A percentile compares a stretch with the other conserved stretches of the same genome.
phyloP scores from a whole-genome alignment of 2,329 filamentous ascomycete species.

The Fusarium sp. region DNA sequence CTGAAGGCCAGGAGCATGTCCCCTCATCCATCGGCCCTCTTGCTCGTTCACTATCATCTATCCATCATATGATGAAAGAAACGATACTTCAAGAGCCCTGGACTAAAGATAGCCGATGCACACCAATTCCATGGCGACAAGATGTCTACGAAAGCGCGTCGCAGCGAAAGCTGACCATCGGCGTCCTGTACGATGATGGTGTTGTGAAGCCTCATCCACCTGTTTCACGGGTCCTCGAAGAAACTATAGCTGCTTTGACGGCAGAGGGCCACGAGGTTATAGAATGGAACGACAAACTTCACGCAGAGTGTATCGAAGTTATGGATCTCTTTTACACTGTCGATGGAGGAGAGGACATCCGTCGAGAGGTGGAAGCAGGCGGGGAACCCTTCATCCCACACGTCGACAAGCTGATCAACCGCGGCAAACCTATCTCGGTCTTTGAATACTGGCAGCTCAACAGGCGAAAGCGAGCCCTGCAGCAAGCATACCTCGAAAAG shows the following conservation, averaged over 20 bases:
- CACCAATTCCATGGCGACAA: conserved; percentile 66
- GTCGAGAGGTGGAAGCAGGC: conserved; percentile 62
- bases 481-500: conserved; percentile 64
- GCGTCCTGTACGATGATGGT: conserved; percentile 63
- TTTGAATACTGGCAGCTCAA: conserved; percentile 78
- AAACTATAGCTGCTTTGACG: conserved; percentile 52
- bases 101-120: conserved; percentile 65
- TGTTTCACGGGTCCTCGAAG: conserved; percentile 58
- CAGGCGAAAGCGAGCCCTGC: conserved; percentile 60
- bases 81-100: conserved; percentile 63
- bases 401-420: conserved; percentile 67
- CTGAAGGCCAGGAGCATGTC: conserved; percentile 73
- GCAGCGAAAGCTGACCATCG: conserved; percentile 61
- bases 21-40: conserved; percentile 73
- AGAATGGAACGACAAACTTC: conserved; percentile 62
- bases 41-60: conserved; percentile 57
- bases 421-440: conserved; percentile 66
- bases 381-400: conserved; percentile 72
- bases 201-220: conserved; percentile 68
- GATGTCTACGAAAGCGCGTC: conserved; percentile 54
- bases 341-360: conserved; percentile 73
- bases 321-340: conserved; percentile 73
- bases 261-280: conserved; percentile 66
- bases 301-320: conserved; percentile 66
- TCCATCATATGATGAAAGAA: conserved; percentile 61